Evolutionary conservation across 805 yeast species (phyloP).

Genomic region (Candida nanaspora): DNA sequence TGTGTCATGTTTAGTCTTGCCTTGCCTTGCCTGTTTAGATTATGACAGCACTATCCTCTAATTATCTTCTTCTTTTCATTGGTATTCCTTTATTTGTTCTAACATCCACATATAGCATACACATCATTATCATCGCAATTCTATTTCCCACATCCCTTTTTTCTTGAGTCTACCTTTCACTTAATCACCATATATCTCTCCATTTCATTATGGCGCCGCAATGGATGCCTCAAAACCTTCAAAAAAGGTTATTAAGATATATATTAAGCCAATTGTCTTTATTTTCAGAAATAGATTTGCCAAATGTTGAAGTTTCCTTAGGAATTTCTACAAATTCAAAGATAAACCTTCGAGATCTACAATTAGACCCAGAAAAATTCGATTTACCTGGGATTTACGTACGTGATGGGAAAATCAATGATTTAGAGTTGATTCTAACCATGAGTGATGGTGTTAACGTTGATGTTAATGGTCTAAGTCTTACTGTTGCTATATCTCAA

Average conservation of each 20-base stretch:
- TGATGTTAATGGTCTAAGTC: constrained; percentile 46
- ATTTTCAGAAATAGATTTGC: constrained; percentile 75
- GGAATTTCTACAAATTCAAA: constrained; percentile 37
- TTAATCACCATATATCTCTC: too few relatives aligned
- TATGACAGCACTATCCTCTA: too few relatives aligned
- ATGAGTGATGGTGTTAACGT: constrained; percentile 67
- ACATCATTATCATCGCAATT: too few relatives aligned
- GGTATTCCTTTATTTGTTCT: too few relatives aligned
- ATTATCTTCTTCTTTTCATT: too few relatives aligned
- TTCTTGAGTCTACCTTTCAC: too few relatives aligned
- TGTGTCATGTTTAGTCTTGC: too few relatives aligned
- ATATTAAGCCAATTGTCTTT: constrained; percentile 74
- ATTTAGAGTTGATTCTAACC: constrained; percentile 50
- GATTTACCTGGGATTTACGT: constrained; percentile 57
- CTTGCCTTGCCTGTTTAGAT: too few relatives aligned
- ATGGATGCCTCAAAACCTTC: constrained; percentile 85
- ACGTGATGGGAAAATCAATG: constrained; percentile 52
- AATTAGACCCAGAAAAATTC: constrained; percentile 66
- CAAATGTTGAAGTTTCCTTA: constrained; percentile 73
- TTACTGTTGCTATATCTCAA: constrained; percentile 30
- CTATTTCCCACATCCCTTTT: too few relatives aligned
- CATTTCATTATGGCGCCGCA: constrained; percentile 15
- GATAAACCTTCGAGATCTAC: constrained; percentile 51
- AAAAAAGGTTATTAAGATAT: constrained; percentile 72
- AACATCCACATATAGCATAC: too few relatives aligned